A percentile compares a stretch with the other conserved stretches of the same genome.
Evolutionary conservation across 176 grass and related monocot species (phyloP).

Genomic region (Panicum miliaceum): DNA sequence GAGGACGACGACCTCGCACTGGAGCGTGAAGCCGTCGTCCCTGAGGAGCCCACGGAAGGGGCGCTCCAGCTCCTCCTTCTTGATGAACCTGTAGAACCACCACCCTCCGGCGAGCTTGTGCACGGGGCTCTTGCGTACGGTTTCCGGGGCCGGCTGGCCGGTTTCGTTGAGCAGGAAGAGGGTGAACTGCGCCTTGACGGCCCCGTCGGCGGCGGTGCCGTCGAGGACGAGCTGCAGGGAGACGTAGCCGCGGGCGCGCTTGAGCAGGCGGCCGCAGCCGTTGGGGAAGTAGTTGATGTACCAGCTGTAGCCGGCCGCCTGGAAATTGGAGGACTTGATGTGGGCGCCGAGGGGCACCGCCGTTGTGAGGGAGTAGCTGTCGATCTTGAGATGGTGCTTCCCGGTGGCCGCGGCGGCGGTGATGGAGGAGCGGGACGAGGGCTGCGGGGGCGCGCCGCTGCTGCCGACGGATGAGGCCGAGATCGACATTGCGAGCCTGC

Average conservation of each 20-base stretch:
- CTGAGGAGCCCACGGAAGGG: neutral
- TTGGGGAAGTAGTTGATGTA: conserved; percentile 23
- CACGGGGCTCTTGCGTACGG: neutral
- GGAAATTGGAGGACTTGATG: conserved; percentile 17
- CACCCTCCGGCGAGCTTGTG: neutral
- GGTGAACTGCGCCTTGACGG: neutral
- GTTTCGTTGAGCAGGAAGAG: neutral
- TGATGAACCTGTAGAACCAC: neutral
- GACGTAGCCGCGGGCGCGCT: neutral
- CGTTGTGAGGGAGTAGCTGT: neutral
- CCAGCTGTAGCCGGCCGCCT: neutral
- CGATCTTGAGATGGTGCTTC: conserved; percentile 1
- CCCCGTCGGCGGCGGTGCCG: neutral
- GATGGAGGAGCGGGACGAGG: neutral
- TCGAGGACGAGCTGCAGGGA: neutral
- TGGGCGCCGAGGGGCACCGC: neutral
- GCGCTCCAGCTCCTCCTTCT: neutral
- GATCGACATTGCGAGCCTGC: neutral
- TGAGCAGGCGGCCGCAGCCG: neutral
- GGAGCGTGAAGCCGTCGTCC: conserved; percentile 13
- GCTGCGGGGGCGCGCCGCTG: neutral
- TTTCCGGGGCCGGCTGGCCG: neutral
- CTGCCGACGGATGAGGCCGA: neutral
- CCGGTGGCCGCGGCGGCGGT: neutral
- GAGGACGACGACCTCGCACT: conserved; percentile 3